Conservation (phyloP, 2,329 filamentous ascomycete species). For the Talaromyces verruculosus region DNA sequence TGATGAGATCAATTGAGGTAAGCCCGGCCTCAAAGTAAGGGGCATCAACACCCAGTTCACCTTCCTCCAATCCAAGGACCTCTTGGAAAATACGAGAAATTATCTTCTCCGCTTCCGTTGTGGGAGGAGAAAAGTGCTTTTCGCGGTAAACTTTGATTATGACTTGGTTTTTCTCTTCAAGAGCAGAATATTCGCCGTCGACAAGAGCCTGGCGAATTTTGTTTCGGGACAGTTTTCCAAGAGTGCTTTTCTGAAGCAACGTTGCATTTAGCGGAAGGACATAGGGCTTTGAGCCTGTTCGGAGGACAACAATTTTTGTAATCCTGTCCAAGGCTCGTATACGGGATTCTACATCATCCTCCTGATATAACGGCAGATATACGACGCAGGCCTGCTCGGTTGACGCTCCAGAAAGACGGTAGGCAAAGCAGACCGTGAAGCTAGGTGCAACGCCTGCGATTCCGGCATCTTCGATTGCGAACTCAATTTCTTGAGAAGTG, state of each 20-base stretch:
- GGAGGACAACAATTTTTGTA: constrained; percentile 21
- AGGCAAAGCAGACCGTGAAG: constrained; percentile 45
- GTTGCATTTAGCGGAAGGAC: constrained; percentile 29
- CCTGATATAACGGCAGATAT: constrained; percentile 43
- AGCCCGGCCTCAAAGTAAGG: constrained; percentile 33
- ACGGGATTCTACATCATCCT: constrained; percentile 36
- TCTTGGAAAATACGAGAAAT: not conserved
- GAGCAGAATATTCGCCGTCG: constrained; percentile 29
- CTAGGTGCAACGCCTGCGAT: constrained; percentile 25
- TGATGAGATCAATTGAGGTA: constrained; percentile 44
- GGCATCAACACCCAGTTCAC: constrained; percentile 24
- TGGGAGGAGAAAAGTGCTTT: not conserved
- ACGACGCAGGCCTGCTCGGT: constrained; percentile 30
- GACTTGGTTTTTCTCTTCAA: constrained; percentile 22
- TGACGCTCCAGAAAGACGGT: constrained; percentile 24
- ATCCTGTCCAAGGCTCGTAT: constrained; percentile 30
- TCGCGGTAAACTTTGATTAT: constrained; percentile 10
- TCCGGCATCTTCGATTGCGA: constrained; percentile 38
- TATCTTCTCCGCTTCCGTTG: constrained; percentile 6
- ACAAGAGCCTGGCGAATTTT: constrained; percentile 36
- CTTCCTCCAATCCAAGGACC: constrained; percentile 17
- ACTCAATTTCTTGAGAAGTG: constrained; percentile 41
- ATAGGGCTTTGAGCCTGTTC: constrained; percentile 27
- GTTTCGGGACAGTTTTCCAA: constrained; percentile 44
- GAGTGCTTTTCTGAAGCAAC: constrained; percentile 35